Base-by-base conservation (phyloP, 1,284 basidiomycete species). In the Ganoderma resinaceum region DNA sequence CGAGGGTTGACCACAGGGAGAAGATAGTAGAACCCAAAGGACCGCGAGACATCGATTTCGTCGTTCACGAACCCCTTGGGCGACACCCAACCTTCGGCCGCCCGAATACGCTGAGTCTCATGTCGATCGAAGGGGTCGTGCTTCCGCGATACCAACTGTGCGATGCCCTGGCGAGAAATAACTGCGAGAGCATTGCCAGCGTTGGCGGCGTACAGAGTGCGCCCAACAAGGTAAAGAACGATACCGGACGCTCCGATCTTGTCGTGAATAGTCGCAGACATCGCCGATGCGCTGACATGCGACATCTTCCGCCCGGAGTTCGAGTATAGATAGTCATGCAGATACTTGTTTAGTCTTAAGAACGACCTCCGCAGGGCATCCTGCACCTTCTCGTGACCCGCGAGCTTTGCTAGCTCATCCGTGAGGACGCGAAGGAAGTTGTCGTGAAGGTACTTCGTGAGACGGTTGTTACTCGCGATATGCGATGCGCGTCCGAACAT, bases 71-170 rank as follows among this genome's bases (percentile, higher is more conserved):
- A 85, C 7, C 97, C 97, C 71, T 93, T 91, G n/a, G 95, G 93
- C 5, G 96, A 96, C 46, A 99, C 93, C 94, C 95, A 99, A 0
- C 96, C 97, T 80, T 99, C 98, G 2, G 96, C 95, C 0, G 89
- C 85, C 38, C 98, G 91, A 70, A 99, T 98, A 26, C 97, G 88
- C 20, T 87, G 86, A 2, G 92, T 95, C 82, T 99, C 98, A 23
- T 85, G 83, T 31, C 92, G 88, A 76, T 98, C 94, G 68, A 96
- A 96, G 0, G 98, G 97, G 70, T 97, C 94, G 78, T 99, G 98
- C 75, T 91, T 91, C 74, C 85, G 87, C 29, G 96, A 94, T 40
- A 98, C 83, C 20, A 93, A 81, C 64, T 92, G 83, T 0, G 95
- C 94, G 26, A 89, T 87, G 0, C 95, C 96, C 62, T 93, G 91